phyloP scores from a whole-genome alignment of 2,329 filamentous ascomycete genomes.

The Cryoendolithus antarcticus region DNA sequence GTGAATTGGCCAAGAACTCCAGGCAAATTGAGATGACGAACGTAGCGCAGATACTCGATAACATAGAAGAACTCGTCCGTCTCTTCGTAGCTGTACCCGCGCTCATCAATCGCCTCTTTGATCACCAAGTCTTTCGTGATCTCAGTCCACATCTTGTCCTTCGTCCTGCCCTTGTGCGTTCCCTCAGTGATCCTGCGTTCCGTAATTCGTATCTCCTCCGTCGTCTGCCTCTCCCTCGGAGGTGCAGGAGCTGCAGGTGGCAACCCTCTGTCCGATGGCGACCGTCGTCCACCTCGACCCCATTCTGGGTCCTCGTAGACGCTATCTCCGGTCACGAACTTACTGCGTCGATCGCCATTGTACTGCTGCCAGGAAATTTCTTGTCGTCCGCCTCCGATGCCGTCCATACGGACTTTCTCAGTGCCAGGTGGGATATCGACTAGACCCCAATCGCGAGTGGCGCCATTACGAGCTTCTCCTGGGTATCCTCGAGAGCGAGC shows the following conservation, averaged over 20 bases:
- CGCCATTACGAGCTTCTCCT: conserved; percentile 63
- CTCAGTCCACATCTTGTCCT: conserved; percentile 73
- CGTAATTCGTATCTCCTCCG: conserved; percentile 31
- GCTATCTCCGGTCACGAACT: conserved; percentile 59
- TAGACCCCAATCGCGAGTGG: conserved; percentile 66
- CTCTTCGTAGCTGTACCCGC: conserved; percentile 83
- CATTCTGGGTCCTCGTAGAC: conserved; percentile 31
- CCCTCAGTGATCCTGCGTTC: conserved; percentile 6
- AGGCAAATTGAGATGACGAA: conserved; percentile 38
- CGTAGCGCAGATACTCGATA: conserved; percentile 78
- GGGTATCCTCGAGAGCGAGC: conserved; percentile 54
- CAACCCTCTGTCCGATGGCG: conserved; percentile 10
- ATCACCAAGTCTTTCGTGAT: conserved; percentile 87
- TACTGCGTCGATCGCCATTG: conserved; percentile 62
- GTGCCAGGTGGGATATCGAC: conserved; percentile 77
- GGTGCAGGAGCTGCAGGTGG: conserved; percentile 15
- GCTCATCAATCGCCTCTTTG: conserved; percentile 71
- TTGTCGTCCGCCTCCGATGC: conserved; percentile 57
- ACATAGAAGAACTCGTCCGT: conserved; percentile 84
- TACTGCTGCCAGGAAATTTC: conserved; percentile 71
- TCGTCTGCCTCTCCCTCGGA: conserved; percentile 28
- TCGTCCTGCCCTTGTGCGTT: conserved; percentile 10
- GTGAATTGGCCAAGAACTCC: background rate
- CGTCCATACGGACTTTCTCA: conserved; percentile 70
- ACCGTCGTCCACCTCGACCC: conserved; percentile 15